A percentile compares a stretch with the other conserved stretches of the same genome.
Conservation (phyloP, 1,139 yeast genomes). For the Candida sanyaensis region DNA sequence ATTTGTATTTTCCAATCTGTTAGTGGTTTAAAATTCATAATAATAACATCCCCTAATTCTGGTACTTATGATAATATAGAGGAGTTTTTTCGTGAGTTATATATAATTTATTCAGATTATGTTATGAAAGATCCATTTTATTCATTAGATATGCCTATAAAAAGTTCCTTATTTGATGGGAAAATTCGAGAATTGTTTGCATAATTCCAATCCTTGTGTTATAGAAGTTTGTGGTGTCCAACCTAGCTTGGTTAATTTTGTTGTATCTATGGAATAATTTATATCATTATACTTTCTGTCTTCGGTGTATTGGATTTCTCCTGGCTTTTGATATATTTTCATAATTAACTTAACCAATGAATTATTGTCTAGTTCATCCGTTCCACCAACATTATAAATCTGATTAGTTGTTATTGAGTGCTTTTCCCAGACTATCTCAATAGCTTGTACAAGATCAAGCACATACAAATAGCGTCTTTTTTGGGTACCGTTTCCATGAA, state of each 20-base stretch:
- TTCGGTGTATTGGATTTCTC: constrained; percentile 27
- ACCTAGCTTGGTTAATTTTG: constrained; percentile 41
- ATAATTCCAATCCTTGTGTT: constrained; percentile 29
- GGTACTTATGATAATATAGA: constrained; percentile 47
- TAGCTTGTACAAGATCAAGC: constrained; percentile 48
- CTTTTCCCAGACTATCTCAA: constrained; percentile 32
- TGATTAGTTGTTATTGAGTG: constrained; percentile 18
- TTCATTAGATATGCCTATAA: constrained; percentile 92
- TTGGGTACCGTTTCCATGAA: constrained; percentile 54
- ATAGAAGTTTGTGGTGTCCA: constrained; percentile 47
- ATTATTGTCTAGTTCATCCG: constrained; percentile 40
- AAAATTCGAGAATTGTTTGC: constrained; percentile 35
- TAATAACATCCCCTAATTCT: constrained; percentile 53
- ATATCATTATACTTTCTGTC: constrained; percentile 57
- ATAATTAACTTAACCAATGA: constrained; percentile 28
- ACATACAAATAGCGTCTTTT: constrained; percentile 51
- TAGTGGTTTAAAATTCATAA: constrained; percentile 68
- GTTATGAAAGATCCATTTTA: constrained; percentile 97
- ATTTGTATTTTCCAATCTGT: constrained; percentile 65
- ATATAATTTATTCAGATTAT: constrained; percentile 76
- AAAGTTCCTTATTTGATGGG: constrained; percentile 74
- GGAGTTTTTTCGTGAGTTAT: constrained; percentile 57
- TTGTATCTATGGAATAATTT: constrained; percentile 44
- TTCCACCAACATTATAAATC: constrained; percentile 51
- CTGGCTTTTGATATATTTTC: constrained; percentile 9